These are phyloP conservation scores for Jimgerdemannia flammicorona DNA, from an alignment of 192 early-diverging fungal genomes.

Conservation along the genomic window DNA sequence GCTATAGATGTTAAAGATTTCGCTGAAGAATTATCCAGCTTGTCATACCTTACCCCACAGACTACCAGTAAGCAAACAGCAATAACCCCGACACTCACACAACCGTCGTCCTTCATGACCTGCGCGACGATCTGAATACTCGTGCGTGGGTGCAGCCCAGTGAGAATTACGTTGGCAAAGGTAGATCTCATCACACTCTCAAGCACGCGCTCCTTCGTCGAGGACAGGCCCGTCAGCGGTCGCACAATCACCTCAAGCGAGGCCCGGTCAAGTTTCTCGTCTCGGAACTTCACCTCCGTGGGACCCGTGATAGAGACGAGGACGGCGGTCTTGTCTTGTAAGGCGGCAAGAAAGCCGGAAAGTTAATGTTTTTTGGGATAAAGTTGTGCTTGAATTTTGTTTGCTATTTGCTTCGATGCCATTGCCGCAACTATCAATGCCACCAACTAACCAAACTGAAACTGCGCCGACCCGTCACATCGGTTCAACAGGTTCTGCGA, in stretches of 20 bases:
- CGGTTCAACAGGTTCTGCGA: conserved; percentile 65
- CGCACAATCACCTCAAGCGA: conserved; percentile 77
- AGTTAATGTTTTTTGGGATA: not conserved
- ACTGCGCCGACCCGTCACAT: conserved; percentile 85
- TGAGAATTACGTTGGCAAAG: conserved; percentile 70
- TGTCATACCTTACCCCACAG: too few species aligned
- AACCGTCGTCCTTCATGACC: conserved; percentile 81
- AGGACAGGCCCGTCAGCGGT: conserved; percentile 58
- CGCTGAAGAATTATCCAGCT: too few species aligned
- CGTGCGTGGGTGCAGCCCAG: conserved; percentile 84
- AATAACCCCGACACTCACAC: conserved; percentile 41
- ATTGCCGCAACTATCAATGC: not conserved
- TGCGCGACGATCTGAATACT: conserved; percentile 84
- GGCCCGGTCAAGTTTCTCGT: conserved; percentile 88
- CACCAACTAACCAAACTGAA: conserved; percentile 59
- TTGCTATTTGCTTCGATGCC: not conserved
- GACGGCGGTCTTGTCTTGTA: conserved; percentile 64
- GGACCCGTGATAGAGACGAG: conserved; percentile 85
- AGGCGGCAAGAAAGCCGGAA: not conserved
- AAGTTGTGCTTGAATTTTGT: not conserved
- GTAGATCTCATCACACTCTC: conserved; percentile 31
- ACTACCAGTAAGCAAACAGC: not conserved
- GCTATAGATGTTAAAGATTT: not conserved
- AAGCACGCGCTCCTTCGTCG: conserved; percentile 22
- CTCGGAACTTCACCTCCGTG: conserved; percentile 75